Evolutionary conservation across 257 asterid species (phyloP), one percentile per base, ranked within the genome.

Genomic region (Anisodus acutangulus): DNA sequence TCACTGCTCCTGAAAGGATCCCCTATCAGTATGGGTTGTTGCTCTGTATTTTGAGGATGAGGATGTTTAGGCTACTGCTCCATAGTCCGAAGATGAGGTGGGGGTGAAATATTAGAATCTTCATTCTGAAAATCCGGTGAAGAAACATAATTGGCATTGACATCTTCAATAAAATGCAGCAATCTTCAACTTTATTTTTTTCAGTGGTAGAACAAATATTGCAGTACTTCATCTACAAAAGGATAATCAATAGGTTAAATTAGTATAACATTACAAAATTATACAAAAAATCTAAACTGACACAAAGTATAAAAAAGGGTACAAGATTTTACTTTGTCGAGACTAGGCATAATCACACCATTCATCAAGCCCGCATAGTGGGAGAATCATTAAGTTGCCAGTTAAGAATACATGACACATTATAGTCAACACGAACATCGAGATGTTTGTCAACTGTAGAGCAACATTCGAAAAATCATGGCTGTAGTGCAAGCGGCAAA

Each of bases 21-120:
- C 0, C 1, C 1, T 2, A 31, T 60, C 11, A 0, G 0, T 8
- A 16, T n/a, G 6, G 1, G 3, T 0, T 6, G 4, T 3, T 17
- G 12, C 22, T 60, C 35, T 1, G n/a, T 60, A 60, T 3, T 60
- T 8, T n/a, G 4, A 60, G 35, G 0, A n/a, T 1, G 11, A 60
- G 67, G 12, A 6, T n/a, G 4, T n/a, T 60, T 16, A 57, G 9
- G 2, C 17, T 57, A n/a, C 16, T 55, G 60, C 60, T 13, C 60
- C n/a, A 55, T 17, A 57, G 2, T 57, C 16, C 13, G 58, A 53
- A 16, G 16, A 53, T 3, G 16, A 53, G 58, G 58, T 51, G 12
- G 3, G 3, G 55, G 4, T 10, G 4, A 9, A 53, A 53, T 9
- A 4, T 53, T 12, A 53, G 13, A 53, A 53, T 9, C 58, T 9